Evolutionary conservation across 305 asterid genomes (phyloP).

Genomic region (Vinca major): DNA sequence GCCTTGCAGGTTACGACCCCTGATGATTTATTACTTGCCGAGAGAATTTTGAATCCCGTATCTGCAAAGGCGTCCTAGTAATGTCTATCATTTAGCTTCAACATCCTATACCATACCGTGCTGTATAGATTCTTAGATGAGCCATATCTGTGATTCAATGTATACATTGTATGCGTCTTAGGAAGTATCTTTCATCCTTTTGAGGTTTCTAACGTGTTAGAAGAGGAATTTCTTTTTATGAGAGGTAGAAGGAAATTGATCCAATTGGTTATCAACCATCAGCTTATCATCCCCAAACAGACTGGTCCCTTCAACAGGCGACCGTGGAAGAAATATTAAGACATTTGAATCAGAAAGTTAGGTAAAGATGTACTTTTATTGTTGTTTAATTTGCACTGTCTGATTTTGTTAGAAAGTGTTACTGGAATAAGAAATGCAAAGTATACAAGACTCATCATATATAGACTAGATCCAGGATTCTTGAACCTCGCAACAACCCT

Average conservation of each 20-base stretch:
- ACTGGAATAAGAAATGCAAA: no score
- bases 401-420: background rate
- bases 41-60: slow-evolving; percentile 59
- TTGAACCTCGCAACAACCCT: no score
- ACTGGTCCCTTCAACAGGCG: background rate
- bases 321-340: background rate
- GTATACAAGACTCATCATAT: no score
- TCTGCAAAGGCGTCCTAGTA: slow-evolving; percentile 22
- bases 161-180: background rate
- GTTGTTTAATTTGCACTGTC: background rate
- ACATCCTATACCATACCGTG: background rate
- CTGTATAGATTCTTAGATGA: background rate
- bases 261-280: background rate
- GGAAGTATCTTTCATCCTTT: background rate
- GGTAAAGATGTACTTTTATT: background rate
- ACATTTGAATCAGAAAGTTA: background rate
- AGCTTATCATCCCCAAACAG: background rate
- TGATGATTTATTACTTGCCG: slow-evolving; percentile 86
- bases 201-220: background rate
- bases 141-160: background rate
- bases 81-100: background rate
- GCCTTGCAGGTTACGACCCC: slow-evolving; percentile 87
- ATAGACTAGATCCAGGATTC: no score
- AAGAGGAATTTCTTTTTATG: background rate
- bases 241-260: background rate